These are phyloP conservation scores for Trichomonascaceae sp. DNA, from an alignment of 1,139 yeast species.

Conservation along the genomic window DNA sequence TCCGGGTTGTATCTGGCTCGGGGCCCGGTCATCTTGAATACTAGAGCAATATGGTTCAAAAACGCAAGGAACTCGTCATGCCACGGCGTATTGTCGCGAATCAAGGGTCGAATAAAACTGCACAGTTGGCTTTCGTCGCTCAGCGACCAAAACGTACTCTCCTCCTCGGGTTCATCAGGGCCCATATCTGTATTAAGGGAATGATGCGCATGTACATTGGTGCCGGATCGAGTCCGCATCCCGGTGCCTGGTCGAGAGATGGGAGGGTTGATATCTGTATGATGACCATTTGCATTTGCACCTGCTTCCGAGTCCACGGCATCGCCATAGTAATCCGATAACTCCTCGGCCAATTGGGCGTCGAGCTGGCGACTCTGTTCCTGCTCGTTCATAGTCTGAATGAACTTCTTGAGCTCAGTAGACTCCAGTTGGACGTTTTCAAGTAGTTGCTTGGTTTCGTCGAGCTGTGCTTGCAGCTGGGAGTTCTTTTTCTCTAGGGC, in stretches of 20 bases:
- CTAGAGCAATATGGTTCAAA: slow-evolving; percentile 2
- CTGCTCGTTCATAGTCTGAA: slow-evolving; percentile 33
- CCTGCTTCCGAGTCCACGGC: background rate
- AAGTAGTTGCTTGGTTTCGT: slow-evolving; percentile 59
- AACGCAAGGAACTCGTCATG: slow-evolving; percentile 7
- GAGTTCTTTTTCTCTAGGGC: slow-evolving; percentile 30
- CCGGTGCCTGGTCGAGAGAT: background rate
- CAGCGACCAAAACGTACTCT: slow-evolving; percentile 6
- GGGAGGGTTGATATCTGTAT: slow-evolving; percentile 1
- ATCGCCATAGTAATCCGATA: slow-evolving; percentile 1
- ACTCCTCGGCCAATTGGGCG: slow-evolving; percentile 1
- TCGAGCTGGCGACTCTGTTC: slow-evolving; percentile 9
- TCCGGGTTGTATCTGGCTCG: slow-evolving; percentile 1
- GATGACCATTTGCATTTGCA: slow-evolving; percentile 1
- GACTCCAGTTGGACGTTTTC: slow-evolving; percentile 59
- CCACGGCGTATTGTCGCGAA: slow-evolving; percentile 6
- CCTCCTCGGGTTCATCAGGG: slow-evolving; percentile 1
- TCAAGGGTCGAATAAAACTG: slow-evolving; percentile 5
- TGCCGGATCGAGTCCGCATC: background rate
- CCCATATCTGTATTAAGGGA: background rate
- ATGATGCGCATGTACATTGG: background rate
- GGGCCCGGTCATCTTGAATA: background rate
- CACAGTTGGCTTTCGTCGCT: slow-evolving; percentile 4
- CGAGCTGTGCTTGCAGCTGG: slow-evolving; percentile 50
- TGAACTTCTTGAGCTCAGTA: slow-evolving; percentile 48